Percentiles rank a stretch among this genome's conserved stretches.
phyloP scores from a whole-genome alignment of 768 basidiomycete genomes.

The Cubamyces sp. region DNA sequence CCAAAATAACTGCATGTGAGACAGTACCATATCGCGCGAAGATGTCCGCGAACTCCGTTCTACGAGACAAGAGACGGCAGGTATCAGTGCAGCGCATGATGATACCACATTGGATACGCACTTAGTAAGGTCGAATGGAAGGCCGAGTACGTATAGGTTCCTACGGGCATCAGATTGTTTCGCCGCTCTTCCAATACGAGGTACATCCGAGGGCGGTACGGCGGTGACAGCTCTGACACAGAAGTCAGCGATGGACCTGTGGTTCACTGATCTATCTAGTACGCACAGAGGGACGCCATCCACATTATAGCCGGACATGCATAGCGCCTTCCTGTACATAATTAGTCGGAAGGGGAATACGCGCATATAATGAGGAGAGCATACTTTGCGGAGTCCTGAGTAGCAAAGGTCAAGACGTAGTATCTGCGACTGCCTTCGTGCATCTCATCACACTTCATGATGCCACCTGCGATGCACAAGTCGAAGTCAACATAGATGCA shows the following conservation, averaged over 20 bases:
- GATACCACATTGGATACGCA: constrained; percentile 37
- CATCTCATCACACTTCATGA: constrained; percentile 40
- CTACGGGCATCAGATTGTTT: constrained; percentile 56
- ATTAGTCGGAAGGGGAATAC: constrained; percentile 11
- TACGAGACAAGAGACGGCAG: background rate
- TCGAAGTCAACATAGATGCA: background rate
- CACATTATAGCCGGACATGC: constrained; percentile 66
- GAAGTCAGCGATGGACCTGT: background rate
- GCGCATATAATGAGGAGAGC: constrained; percentile 27
- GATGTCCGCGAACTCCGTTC: constrained; percentile 56
- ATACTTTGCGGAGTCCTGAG: constrained; percentile 57
- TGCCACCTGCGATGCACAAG: constrained; percentile 47
- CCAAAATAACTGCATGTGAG: constrained; percentile 77
- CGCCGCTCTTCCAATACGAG: constrained; percentile 29
- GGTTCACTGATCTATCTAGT: background rate
- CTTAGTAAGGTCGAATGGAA: constrained; percentile 84
- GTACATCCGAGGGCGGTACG: constrained; percentile 19
- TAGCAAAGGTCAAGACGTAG: constrained; percentile 57
- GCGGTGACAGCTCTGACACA: constrained; percentile 29
- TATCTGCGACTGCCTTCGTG: constrained; percentile 37
- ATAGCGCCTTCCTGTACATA: constrained; percentile 59
- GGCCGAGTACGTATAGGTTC: constrained; percentile 83
- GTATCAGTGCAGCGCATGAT: background rate
- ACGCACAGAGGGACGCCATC: constrained; percentile 61
- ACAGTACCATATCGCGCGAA: constrained; percentile 72